Percentiles rank a stretch among this genome's conserved stretches.
Evolutionary conservation across 371 early-diverging fungal genomes (phyloP).

Genomic region (Apophysomyces elegans): DNA sequence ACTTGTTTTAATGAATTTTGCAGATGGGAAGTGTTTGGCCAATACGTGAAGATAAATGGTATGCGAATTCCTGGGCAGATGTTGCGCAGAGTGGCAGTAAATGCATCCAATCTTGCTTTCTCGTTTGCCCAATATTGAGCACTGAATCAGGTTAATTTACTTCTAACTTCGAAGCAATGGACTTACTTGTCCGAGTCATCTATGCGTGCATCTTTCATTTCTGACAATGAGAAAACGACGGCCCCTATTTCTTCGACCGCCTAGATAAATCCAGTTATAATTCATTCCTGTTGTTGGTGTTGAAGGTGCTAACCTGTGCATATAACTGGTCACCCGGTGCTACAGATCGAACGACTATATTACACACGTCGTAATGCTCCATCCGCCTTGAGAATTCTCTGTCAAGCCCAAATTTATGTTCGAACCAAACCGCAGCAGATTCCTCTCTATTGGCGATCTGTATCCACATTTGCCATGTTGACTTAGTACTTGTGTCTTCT

Average conservation of each 20-base stretch:
- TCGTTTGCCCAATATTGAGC: constrained; percentile 32
- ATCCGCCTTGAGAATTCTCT: constrained; percentile 18
- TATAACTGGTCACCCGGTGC: constrained; percentile 10
- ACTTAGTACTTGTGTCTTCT: not conserved
- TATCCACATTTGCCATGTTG: constrained; percentile 35
- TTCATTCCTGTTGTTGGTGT: not conserved
- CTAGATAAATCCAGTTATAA: not conserved
- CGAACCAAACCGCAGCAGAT: constrained; percentile 36
- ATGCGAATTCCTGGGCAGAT: constrained; percentile 27
- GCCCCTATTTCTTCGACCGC: constrained; percentile 33
- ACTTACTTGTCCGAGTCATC: constrained; percentile 29
- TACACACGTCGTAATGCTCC: constrained; percentile 16
- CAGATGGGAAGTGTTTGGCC: constrained; percentile 23
- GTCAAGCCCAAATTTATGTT: constrained; percentile 38
- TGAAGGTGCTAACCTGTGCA: constrained; percentile 17
- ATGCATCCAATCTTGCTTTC: constrained; percentile 22
- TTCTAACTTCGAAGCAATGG: not conserved
- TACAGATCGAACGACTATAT: constrained; percentile 26
- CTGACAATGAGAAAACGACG: constrained; percentile 38
- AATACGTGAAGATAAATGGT: constrained; percentile 41
- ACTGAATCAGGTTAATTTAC: constrained; percentile 1
- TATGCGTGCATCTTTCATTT: constrained; percentile 11
- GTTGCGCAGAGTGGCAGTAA: constrained; percentile 15
- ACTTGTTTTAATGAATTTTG: constrained; percentile 26
- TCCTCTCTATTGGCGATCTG: constrained; percentile 10